Conservation (phyloP, 2,329 filamentous ascomycete species). For the Colletotrichum cordylinicola region DNA sequence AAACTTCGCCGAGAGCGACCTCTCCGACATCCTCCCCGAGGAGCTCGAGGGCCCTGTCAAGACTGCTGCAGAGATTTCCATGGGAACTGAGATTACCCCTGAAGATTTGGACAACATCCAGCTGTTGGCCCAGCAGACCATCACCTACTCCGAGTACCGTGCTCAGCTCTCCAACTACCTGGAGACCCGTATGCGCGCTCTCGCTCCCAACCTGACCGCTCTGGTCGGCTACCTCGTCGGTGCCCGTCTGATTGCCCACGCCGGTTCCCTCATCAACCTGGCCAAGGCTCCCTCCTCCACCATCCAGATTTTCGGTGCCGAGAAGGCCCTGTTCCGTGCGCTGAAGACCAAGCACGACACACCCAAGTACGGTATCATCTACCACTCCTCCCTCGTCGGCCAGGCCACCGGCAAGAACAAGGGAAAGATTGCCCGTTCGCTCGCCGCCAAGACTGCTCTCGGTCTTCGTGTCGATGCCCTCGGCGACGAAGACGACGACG, state of each 20-base stretch:
- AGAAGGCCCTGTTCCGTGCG: constrained; percentile 98
- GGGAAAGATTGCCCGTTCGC: constrained; percentile 97
- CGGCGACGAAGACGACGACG: constrained; percentile 71
- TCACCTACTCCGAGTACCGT: constrained; percentile 90
- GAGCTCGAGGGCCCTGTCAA: constrained; percentile 93
- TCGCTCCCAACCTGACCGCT: constrained; percentile 93
- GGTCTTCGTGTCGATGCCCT: constrained; percentile 91
- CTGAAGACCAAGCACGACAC: constrained; percentile 99
- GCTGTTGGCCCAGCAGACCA: constrained; percentile 89
- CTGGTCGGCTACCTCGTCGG: constrained; percentile 94
- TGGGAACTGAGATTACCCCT: constrained; percentile 96
- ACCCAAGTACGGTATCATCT: constrained; percentile 96
- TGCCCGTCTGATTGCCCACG: constrained; percentile 91
- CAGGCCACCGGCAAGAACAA: constrained; percentile 99
- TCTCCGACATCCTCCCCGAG: constrained; percentile 91
- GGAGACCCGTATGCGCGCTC: constrained; percentile 91
- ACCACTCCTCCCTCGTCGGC: constrained; percentile 91
- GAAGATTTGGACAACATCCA: constrained; percentile 95
- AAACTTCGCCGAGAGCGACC: constrained; percentile 76
- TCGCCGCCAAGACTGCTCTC: constrained; percentile 91
- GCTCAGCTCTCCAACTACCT: constrained; percentile 88
- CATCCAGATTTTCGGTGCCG: constrained; percentile 96
- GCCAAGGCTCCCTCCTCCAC: constrained; percentile 95
- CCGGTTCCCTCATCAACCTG: constrained; percentile 91
- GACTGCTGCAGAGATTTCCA: constrained; percentile 92